phyloP scores from a whole-genome alignment of 2,329 filamentous ascomycete species.

The Didymella keratinophila region DNA sequence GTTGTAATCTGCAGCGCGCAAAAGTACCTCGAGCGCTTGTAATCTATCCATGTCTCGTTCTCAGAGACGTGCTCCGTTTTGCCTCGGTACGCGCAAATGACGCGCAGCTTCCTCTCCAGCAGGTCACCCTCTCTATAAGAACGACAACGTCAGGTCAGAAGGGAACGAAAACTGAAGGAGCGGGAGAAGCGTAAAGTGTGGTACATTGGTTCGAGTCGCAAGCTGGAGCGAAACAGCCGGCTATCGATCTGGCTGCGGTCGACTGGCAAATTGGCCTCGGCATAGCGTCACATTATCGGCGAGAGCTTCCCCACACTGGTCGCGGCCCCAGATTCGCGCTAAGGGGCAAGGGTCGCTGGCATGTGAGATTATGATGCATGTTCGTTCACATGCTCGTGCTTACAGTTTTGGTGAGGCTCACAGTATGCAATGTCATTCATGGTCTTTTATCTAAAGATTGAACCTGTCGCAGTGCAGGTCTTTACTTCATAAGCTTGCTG shows the following conservation, averaged over 20 bases:
- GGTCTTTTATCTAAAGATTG: not conserved
- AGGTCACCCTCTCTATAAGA: not conserved
- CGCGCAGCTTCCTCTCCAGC: slow-evolving; percentile 1
- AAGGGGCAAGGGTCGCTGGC: slow-evolving; percentile 30
- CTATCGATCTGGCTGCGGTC: slow-evolving; percentile 28
- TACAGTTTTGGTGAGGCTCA: not conserved
- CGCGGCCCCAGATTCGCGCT: slow-evolving; percentile 23
- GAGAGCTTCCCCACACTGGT: slow-evolving; percentile 42
- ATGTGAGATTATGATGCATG: slow-evolving; percentile 34
- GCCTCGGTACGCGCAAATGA: slow-evolving; percentile 37
- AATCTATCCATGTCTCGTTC: slow-evolving; percentile 42
- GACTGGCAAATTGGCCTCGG: slow-evolving; percentile 44
- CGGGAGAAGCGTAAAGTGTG: slow-evolving; percentile 4
- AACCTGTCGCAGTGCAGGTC: not conserved
- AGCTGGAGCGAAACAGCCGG: slow-evolving; percentile 19
- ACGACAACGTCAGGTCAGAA: not conserved
- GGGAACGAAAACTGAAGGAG: not conserved
- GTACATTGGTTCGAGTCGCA: slow-evolving; percentile 16
- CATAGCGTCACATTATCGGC: slow-evolving; percentile 45
- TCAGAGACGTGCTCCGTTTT: slow-evolving; percentile 18
- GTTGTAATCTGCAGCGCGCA: not conserved
- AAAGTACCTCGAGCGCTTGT: slow-evolving; percentile 43
- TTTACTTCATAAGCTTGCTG: slow-evolving; percentile 65
- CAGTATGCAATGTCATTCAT: not conserved
- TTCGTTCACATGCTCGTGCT: slow-evolving; percentile 32